Evolutionary conservation across 2,329 filamentous ascomycete species (phyloP).

Genomic region (Acrodontium crateriforme): DNA sequence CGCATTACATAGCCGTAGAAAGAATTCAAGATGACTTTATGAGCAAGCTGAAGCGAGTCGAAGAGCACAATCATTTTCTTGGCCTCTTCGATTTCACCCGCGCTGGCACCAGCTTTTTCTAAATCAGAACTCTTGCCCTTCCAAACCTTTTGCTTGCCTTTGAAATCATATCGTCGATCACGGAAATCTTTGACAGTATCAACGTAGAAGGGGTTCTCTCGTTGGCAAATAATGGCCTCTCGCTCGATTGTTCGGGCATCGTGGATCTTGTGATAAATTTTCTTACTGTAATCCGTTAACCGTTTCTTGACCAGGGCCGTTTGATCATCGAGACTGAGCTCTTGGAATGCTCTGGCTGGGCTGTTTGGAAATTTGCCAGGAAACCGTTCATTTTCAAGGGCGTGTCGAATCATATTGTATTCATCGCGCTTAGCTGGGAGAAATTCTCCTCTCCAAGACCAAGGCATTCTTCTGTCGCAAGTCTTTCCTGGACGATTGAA

Average conservation of each 20-base stretch:
- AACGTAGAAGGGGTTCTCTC: slow-evolving; percentile 97
- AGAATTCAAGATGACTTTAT: slow-evolving; percentile 98
- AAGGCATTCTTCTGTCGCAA: slow-evolving; percentile 85
- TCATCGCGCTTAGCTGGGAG: slow-evolving; percentile 91
- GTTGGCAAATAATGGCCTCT: slow-evolving; percentile 95
- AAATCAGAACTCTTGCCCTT: slow-evolving; percentile 87
- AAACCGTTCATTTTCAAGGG: slow-evolving; percentile 83
- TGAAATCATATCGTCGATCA: slow-evolving; percentile 96
- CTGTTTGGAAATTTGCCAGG: slow-evolving; percentile 63
- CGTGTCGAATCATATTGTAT: slow-evolving; percentile 96
- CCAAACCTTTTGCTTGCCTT: slow-evolving; percentile 96
- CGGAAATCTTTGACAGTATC: slow-evolving; percentile 91
- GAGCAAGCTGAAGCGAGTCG: slow-evolving; percentile 88
- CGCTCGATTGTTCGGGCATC: slow-evolving; percentile 84
- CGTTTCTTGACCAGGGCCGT: slow-evolving; percentile 69
- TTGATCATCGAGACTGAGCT: slow-evolving; percentile 71
- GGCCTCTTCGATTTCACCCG: slow-evolving; percentile 71
- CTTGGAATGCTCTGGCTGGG: slow-evolving; percentile 61
- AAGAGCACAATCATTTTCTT: slow-evolving; percentile 98
- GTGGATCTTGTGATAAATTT: slow-evolving; percentile 98
- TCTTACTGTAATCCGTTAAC: slow-evolving; percentile 85
- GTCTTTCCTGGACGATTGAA: slow-evolving; percentile 97
- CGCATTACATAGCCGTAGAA: slow-evolving; percentile 99
- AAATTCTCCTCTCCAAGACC: slow-evolving; percentile 97
- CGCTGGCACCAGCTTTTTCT: slow-evolving; percentile 65